Percentiles rank a stretch among this genome's conserved stretches.
Conservation (phyloP, 345 rosid genomes). For the Eucalyptus regnans region DNA sequence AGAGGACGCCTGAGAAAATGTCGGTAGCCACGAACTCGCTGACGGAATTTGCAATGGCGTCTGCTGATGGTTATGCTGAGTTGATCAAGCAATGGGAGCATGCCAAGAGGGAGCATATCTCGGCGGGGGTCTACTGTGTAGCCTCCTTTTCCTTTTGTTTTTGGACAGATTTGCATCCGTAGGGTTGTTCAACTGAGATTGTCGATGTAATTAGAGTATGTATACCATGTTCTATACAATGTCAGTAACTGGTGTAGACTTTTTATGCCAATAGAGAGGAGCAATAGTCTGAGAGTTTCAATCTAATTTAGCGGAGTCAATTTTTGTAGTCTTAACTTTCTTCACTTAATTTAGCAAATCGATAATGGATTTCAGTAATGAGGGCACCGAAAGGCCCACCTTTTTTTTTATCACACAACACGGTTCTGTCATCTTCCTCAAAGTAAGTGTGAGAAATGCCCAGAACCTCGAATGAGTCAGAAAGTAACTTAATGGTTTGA, state of each 20-base stretch:
- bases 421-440: not conserved
- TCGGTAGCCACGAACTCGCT: slow-evolving; percentile 67
- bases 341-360: not conserved
- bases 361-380: not conserved
- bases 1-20: slow-evolving; percentile 63
- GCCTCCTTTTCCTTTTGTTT: not conserved
- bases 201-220: not conserved
- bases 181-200: not conserved
- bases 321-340: not conserved
- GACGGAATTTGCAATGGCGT: slow-evolving; percentile 47
- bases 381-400: not conserved
- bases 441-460: not conserved
- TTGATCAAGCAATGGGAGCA: slow-evolving; percentile 43
- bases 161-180: not conserved
- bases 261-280: not conserved
- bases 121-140: not conserved
- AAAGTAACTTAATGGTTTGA: not conserved
- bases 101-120: not conserved
- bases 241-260: not conserved
- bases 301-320: not conserved
- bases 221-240: not conserved
- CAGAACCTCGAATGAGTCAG: not conserved
- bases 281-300: not conserved
- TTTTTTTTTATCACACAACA: not conserved
- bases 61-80: slow-evolving; percentile 57